A percentile compares a stretch with the other conserved stretches of the same genome.
These are phyloP conservation scores for Fragilariopsis cylindrus DNA, from an alignment of 108 stramenopile genomes.

Conservation along the genomic window DNA sequence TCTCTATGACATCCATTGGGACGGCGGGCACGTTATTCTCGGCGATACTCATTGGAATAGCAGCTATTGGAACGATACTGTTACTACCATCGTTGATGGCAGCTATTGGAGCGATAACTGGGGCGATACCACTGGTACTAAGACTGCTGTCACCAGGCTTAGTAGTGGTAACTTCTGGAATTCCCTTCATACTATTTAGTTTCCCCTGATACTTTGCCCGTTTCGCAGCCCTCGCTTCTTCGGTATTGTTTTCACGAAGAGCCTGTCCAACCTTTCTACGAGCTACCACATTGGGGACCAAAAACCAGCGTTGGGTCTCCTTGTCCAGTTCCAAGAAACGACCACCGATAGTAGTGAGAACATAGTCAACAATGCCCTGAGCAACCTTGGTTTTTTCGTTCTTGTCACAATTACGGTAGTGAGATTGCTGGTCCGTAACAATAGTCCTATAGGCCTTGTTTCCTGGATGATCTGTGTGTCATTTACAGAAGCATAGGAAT, in stretches of 20 bases:
- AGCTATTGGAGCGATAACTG: too few relatives aligned
- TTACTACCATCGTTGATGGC: too few relatives aligned
- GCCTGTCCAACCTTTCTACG: constrained; percentile 43
- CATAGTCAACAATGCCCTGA: constrained; percentile 33
- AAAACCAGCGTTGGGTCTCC: constrained; percentile 31
- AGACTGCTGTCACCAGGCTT: too few relatives aligned
- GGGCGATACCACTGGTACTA: too few relatives aligned
- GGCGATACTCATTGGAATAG: too few relatives aligned
- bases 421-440: constrained; percentile 29
- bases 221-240: constrained; percentile 41
- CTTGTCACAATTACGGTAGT: constrained; percentile 39
- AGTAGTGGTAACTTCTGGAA: too few relatives aligned
- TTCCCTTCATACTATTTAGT: background rate
- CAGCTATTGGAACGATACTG: too few relatives aligned
- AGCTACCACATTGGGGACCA: constrained; percentile 35
- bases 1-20: too few relatives aligned
- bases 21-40: too few relatives aligned
- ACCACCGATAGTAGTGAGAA: constrained; percentile 25
- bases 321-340: constrained; percentile 46
- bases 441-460: constrained; percentile 44
- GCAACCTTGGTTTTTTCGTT: constrained; percentile 43
- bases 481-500: constrained; percentile 5
- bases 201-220: constrained; percentile 37
- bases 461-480: constrained; percentile 39
- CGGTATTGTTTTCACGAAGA: constrained; percentile 43